Evolutionary conservation across 768 basidiomycete species (phyloP), one percentile per base, ranked within the genome.

Genomic region (Amanita subjunquillea): DNA sequence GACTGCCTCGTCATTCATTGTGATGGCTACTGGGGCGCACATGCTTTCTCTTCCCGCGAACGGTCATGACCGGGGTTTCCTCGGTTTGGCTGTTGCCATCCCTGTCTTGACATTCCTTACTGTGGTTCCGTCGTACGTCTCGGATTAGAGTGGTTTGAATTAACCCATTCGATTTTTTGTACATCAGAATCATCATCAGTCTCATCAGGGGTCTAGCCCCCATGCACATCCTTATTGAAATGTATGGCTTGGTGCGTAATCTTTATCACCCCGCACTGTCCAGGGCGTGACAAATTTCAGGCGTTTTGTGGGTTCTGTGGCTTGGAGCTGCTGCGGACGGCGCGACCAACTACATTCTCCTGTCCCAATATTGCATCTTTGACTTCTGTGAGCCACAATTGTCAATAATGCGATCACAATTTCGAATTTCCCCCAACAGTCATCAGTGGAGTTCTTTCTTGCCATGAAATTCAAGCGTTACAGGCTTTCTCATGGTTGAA

Each of bases 251-350:
- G 63, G 75, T 75, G 53, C 37, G 68, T 58, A 15, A 42, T 27
- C 1, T 15, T 37, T 20, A 34, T 6, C 25, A 4, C 6, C 2
- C 4, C 25, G 23, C 40, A 17, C 17, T 17, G 37, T 22, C 45
- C 22, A 12, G 6, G n/a, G 12, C 23, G 7, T 49, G 8, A 50
- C 23, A 3, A 37, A 6, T 34, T 37, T 20, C 42, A 74, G 74
- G 60, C 48, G 55, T 75, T 38, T 67, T 77, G 4, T 76, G 73
- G 71, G 60, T 76, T 42, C 53, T 77, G 45, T 77, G 73, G 72
- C 64, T 76, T 39, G 60, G 72, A 15, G 66, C 65, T 43, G 76
- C 66, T 3, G 68, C 65, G 4, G 57, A 63, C 8, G 17, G 17
- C 1, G 56, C 70, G 17, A 66, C 71, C 5, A 57, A 63, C 57